Evolutionary conservation across 2,329 filamentous ascomycete species (phyloP).

Genomic region (Didymella exigua): DNA sequence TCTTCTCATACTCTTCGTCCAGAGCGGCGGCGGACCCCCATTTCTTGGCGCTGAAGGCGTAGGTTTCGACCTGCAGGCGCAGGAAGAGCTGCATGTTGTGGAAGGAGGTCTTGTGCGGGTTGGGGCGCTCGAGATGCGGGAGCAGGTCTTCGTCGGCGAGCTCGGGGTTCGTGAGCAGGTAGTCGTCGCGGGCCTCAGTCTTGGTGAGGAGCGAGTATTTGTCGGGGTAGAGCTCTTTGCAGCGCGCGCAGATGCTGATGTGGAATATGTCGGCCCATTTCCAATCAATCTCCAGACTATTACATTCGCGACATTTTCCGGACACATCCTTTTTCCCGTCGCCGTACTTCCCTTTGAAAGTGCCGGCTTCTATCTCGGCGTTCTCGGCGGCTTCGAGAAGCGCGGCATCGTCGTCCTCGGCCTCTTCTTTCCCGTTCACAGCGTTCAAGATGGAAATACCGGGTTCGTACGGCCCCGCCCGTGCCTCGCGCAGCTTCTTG

Average conservation of each 20-base stretch:
- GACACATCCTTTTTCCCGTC: constrained; percentile 51
- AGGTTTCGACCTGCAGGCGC: constrained; percentile 91
- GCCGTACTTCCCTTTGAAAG: constrained; percentile 42
- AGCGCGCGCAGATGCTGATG: constrained; percentile 75
- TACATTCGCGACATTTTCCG: constrained; percentile 84
- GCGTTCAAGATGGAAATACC: constrained; percentile 75
- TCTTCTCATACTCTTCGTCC: constrained; percentile 84
- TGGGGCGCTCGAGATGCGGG: constrained; percentile 85
- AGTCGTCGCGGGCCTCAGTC: constrained; percentile 94
- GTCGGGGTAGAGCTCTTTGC: constrained; percentile 88
- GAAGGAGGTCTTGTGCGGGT: constrained; percentile 95
- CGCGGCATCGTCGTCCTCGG: constrained; percentile 31
- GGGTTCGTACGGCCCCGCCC: constrained; percentile 85
- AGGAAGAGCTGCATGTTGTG: constrained; percentile 99
- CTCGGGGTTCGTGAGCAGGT: constrained; percentile 92
- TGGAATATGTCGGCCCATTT: constrained; percentile 88
- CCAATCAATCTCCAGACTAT: constrained; percentile 86
- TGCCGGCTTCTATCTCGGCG: constrained; percentile 41
- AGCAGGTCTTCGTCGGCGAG: constrained; percentile 86
- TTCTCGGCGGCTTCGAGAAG: constrained; percentile 49
- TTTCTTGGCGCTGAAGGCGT: constrained; percentile 80
- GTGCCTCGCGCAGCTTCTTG: constrained; percentile 71
- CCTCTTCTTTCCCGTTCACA: constrained; percentile 45
- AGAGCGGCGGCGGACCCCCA: constrained; percentile 88
- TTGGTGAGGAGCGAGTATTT: constrained; percentile 96